Conservation (phyloP, 345 rosid genomes). For the Bruguiera parviflora region DNA sequence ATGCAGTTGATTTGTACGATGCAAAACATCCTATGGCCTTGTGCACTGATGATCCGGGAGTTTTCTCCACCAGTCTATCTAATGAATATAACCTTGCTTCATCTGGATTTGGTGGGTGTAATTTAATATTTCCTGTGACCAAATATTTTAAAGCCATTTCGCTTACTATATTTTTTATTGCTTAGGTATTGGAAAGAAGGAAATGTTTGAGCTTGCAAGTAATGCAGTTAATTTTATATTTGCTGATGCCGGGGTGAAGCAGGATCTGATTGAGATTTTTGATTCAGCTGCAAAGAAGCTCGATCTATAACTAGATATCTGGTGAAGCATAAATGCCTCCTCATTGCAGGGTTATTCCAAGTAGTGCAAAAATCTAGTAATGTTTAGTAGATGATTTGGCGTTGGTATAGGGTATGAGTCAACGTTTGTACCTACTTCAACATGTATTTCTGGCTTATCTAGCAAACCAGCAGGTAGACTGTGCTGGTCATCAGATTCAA, state of each 20-base stretch:
- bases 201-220: conserved; percentile 63
- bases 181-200: conserved; percentile 61
- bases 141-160: too few species aligned
- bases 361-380: neutral
- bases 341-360: neutral
- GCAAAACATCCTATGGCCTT: conserved; percentile 68
- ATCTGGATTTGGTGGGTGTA: conserved; percentile 58
- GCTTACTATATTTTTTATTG: conserved; percentile 21
- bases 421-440: too few species aligned
- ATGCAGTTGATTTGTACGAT: conserved; percentile 61
- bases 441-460: too few species aligned
- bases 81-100: conserved; percentile 71
- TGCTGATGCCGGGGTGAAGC: conserved; percentile 63
- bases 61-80: conserved; percentile 76
- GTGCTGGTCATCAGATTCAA: too few species aligned
- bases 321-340: neutral
- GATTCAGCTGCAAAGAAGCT: conserved; percentile 37
- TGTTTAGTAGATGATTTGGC: too few species aligned
- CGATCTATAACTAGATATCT: conserved; percentile 24
- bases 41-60: conserved; percentile 91
- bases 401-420: too few species aligned
- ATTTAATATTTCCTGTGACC: neutral
- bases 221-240: conserved; percentile 58
- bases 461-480: too few species aligned
- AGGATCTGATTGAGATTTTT: conserved; percentile 43